Conservation (phyloP, 257 asterid genomes). For the Mentha longifolia region DNA sequence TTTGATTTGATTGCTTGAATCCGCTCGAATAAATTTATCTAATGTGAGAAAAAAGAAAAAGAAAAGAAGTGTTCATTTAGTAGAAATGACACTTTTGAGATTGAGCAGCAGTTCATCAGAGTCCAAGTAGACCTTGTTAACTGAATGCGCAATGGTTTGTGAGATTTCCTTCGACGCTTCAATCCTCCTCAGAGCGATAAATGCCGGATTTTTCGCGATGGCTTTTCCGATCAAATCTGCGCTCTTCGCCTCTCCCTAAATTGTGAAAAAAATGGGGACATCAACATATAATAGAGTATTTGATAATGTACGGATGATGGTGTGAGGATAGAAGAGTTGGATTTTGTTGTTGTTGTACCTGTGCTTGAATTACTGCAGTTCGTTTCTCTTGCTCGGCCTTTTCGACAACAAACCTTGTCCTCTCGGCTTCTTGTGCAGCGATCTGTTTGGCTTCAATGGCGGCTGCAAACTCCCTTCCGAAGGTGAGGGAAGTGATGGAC, state of each 20-base stretch:
- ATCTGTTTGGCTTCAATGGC: conserved; percentile 93
- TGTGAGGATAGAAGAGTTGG: background rate
- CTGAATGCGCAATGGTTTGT: conserved; percentile 38
- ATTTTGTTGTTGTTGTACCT: conserved; percentile 38
- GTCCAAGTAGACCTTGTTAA: conserved; percentile 51
- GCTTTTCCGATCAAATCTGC: conserved; percentile 65
- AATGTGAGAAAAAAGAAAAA: too few relatives aligned
- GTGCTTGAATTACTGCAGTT: conserved; percentile 79
- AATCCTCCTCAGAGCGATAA: conserved; percentile 48
- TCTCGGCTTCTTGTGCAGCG: conserved; percentile 92
- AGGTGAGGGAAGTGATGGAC: conserved; percentile 82
- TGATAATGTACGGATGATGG: background rate
- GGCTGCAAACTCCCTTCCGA: conserved; percentile 74
- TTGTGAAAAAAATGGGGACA: conserved; percentile 14
- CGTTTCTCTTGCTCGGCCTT: conserved; percentile 91
- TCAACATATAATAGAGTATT: background rate
- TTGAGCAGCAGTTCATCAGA: conserved; percentile 51
- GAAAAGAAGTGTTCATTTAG: background rate
- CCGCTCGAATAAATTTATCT: too few relatives aligned
- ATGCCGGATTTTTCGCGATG: conserved; percentile 55
- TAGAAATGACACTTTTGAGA: conserved; percentile 36
- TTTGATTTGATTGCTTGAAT: background rate
- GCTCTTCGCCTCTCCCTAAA: conserved; percentile 63
- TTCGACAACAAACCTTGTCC: conserved; percentile 82
- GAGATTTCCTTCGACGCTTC: conserved; percentile 66